Evolutionary conservation across 495 filamentous ascomycete species (phyloP), one percentile per base, ranked within the genome.

Genomic region (Podospora bellae-mahoneyi): DNA sequence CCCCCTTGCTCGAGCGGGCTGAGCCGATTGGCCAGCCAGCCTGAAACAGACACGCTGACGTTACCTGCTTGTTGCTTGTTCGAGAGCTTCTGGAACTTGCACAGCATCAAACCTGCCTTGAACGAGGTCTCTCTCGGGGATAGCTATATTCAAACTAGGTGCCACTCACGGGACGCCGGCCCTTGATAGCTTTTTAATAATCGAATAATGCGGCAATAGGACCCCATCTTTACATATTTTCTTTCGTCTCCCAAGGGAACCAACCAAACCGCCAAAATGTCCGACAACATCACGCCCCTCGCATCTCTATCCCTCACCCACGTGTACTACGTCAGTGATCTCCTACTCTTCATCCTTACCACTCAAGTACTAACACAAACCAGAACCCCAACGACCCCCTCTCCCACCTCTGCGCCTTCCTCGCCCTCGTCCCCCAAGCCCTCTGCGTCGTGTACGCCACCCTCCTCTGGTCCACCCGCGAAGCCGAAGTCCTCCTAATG

Each of bases 261-360:
- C 39, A 48, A 48, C 39, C 39, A 48, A 13, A 3, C 9, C 39
- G n/a, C 53, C 44, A 71, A 54, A 65, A 90, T 91, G 88, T 72
- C 78, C 57, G 85, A 85, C 61, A 86, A 92, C 70, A 81, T 77
- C 5, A 76, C 86, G 27, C 88, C 91, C 2, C 81, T 98, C 28
- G 92, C 94, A 32, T 98, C 95, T 19, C 85, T 97, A 62, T 96
- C 92, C 64, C 81, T 97, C 62, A 98, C 96, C 15, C 94, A 98
- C 79, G 93, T 99, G 66, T 92, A 96, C 83, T 99, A 99, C 82
- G 94, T 97, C 79, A 69, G 85, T 73, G 39, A 39, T 20, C 62
- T 64, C 28, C 54, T 3, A 53, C 44, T 18, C 62, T 34, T 30
- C 15, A 48, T 2, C 39, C 15, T 54, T 39, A n/a, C 28, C 66